Conservation (phyloP, 1,284 basidiomycete genomes). For the Ganoderma lingzhi region DNA sequence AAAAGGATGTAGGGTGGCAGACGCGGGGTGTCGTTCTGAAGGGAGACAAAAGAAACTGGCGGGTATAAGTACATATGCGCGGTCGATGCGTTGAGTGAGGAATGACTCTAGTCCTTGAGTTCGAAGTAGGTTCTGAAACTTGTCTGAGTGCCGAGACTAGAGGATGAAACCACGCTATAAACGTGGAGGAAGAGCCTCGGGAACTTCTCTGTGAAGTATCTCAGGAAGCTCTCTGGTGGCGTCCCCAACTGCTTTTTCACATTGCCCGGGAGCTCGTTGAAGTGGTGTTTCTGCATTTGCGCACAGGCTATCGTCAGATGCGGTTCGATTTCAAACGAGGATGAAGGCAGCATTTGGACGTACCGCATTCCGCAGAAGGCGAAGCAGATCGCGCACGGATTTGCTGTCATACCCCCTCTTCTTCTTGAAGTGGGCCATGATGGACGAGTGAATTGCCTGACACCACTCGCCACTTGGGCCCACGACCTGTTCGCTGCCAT, state of each 20-base stretch:
- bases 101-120: constrained; percentile 54
- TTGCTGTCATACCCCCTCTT: constrained; percentile 96
- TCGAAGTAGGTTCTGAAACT: constrained; percentile 91
- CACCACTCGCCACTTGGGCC: constrained; percentile 85
- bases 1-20: not conserved
- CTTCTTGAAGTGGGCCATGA: constrained; percentile 58
- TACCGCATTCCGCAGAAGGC: constrained; percentile 96
- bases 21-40: constrained; percentile 5
- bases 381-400: constrained; percentile 90
- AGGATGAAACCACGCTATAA: constrained; percentile 78
- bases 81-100: not conserved
- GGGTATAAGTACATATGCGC: not conserved
- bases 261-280: constrained; percentile 92
- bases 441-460: constrained; percentile 78
- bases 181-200: constrained; percentile 94
- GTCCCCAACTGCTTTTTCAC: constrained; percentile 88
- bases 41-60: not conserved
- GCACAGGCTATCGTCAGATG: constrained; percentile 3
- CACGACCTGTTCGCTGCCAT: constrained; percentile 69
- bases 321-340: not conserved
- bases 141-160: constrained; percentile 74
- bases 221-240: constrained; percentile 92
- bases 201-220: constrained; percentile 94
- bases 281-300: constrained; percentile 89
- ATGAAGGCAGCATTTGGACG: constrained; percentile 33